Percentiles rank a stretch among this genome's conserved stretches.
These are phyloP conservation scores for Globisporangium lucens DNA, from an alignment of 352 stramenopile species.

Conservation along the genomic window DNA sequence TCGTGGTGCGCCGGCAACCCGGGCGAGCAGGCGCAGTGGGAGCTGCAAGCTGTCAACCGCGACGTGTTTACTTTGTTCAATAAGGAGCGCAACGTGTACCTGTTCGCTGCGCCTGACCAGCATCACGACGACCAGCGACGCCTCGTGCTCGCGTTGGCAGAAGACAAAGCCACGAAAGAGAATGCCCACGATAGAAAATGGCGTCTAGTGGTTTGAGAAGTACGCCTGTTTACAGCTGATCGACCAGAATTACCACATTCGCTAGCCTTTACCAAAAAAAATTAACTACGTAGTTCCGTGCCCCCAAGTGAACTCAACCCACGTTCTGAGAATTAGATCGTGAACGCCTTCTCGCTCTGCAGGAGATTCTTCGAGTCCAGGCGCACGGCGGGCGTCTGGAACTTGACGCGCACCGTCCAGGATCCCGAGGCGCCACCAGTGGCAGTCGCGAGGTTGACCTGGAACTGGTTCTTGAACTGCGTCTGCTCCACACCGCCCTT, in stretches of 20 bases:
- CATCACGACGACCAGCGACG: background rate
- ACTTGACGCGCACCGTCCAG: slow-evolving; percentile 16
- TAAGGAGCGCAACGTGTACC: background rate
- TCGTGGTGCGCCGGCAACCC: background rate
- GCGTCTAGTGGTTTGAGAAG: background rate
- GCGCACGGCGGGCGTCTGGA: slow-evolving; percentile 28
- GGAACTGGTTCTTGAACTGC: too few species aligned
- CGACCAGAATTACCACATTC: too few species aligned
- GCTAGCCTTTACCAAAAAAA: too few species aligned
- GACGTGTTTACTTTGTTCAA: slow-evolving; percentile 10
- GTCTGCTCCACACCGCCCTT: slow-evolving; percentile 17
- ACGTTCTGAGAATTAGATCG: background rate
- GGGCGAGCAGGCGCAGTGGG: slow-evolving; percentile 4
- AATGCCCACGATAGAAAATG: slow-evolving; percentile 1
- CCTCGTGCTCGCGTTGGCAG: background rate
- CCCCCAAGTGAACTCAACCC: too few species aligned
- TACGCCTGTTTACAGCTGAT: background rate
- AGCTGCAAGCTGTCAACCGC: slow-evolving; percentile 3
- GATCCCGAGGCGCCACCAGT: too few species aligned
- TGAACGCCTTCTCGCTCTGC: slow-evolving; percentile 20
- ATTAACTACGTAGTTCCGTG: too few species aligned
- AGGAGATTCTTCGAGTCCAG: slow-evolving; percentile 24
- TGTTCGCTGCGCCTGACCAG: slow-evolving; percentile 4
- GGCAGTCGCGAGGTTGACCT: too few species aligned
- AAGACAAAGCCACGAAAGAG: background rate